phyloP scores from a whole-genome alignment of 495 filamentous ascomycete genomes.

The Chaetomium tenue region DNA sequence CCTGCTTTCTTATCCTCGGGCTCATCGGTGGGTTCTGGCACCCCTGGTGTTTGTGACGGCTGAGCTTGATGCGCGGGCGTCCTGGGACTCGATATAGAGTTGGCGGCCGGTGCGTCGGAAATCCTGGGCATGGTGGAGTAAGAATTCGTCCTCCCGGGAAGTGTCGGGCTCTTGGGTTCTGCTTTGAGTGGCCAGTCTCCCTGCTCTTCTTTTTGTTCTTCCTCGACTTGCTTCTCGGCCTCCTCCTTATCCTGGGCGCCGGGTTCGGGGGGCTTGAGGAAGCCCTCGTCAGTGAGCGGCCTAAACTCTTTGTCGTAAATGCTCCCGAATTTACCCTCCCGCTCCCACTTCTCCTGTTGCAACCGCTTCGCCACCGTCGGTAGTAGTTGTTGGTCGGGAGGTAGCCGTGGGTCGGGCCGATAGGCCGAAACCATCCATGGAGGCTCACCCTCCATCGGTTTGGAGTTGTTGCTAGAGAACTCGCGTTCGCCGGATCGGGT shows the following conservation, averaged over 20 bases:
- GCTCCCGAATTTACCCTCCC: slow-evolving; percentile 77
- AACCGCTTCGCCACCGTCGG: slow-evolving; percentile 89
- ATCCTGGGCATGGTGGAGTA: slow-evolving; percentile 61
- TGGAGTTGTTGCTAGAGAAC: slow-evolving; percentile 46
- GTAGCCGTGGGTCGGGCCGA: slow-evolving; percentile 90
- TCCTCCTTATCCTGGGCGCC: slow-evolving; percentile 30
- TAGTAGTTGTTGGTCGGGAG: slow-evolving; percentile 91
- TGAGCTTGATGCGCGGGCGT: slow-evolving; percentile 31
- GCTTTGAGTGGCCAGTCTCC: slow-evolving; percentile 48
- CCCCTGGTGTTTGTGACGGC: slow-evolving; percentile 27
- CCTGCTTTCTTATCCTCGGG: slow-evolving; percentile 42
- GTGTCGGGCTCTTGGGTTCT: slow-evolving; percentile 45
- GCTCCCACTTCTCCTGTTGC: slow-evolving; percentile 93
- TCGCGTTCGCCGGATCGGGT: slow-evolving; percentile 54
- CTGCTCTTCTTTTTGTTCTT: slow-evolving; percentile 39
- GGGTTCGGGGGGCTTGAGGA: slow-evolving; percentile 48
- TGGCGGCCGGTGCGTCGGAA: slow-evolving; percentile 39
- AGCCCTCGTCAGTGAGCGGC: slow-evolving; percentile 62
- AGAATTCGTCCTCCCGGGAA: slow-evolving; percentile 48
- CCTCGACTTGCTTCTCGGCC: slow-evolving; percentile 34
- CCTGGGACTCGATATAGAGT: slow-evolving; percentile 41
- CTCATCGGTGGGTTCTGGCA: slow-evolving; percentile 42
- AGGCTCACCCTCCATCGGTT: slow-evolving; percentile 87
- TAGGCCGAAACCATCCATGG: slow-evolving; percentile 95
- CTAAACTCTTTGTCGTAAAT: slow-evolving; percentile 82